These are phyloP conservation scores for Nakazawaea ishiwadae DNA, from an alignment of 805 yeast genomes.

Conservation along the genomic window DNA sequence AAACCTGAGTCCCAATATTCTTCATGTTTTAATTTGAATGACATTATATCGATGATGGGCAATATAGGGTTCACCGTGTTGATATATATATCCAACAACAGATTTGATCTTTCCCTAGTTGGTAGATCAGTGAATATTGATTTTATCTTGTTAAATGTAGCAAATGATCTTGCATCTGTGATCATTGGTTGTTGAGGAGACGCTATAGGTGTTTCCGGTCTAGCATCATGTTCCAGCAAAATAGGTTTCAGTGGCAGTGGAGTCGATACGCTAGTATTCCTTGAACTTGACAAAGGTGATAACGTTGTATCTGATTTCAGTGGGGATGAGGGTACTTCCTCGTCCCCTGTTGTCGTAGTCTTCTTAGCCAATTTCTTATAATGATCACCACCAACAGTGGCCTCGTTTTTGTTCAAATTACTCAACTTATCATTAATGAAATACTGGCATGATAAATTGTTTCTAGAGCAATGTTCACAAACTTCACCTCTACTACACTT, in stretches of 20 bases:
- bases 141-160: conserved; percentile 12
- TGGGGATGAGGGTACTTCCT: too few species aligned
- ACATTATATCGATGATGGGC: conserved; percentile 47
- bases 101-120: conserved; percentile 42
- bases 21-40: conserved; percentile 42
- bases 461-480: conserved; percentile 50
- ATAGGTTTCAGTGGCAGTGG: too few species aligned
- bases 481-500: conserved; percentile 56
- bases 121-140: conserved; percentile 42
- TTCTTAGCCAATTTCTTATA: too few species aligned
- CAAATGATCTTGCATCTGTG: conserved; percentile 19
- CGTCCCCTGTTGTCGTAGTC: too few species aligned
- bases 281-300: too few species aligned
- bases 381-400: background rate
- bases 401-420: conserved; percentile 19
- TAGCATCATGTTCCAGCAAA: too few species aligned
- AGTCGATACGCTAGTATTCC: too few species aligned
- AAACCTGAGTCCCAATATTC: conserved; percentile 41
- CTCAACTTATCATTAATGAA: conserved; percentile 55
- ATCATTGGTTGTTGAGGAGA: too few species aligned
- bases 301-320: too few species aligned
- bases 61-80: conserved; percentile 49
- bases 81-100: conserved; percentile 41
- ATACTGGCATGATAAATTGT: conserved; percentile 46
- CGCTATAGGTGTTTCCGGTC: too few species aligned